Evolutionary conservation across 1,284 basidiomycete genomes (phyloP), one percentile per base, ranked within the genome.

Genomic region (Rhodotorula sp.): DNA sequence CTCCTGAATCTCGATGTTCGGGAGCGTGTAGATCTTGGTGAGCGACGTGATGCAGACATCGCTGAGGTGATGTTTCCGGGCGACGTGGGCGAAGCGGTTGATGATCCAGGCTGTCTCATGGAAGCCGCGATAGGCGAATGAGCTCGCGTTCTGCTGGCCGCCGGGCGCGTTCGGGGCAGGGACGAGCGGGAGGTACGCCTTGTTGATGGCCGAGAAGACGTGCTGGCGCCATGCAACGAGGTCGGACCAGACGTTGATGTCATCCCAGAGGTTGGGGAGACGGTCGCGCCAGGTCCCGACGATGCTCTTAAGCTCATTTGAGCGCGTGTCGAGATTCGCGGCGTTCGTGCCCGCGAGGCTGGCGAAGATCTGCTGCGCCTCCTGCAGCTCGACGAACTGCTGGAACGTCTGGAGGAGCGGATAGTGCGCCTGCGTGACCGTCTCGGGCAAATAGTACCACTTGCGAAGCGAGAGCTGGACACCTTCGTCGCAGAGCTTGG

Each of bases 61-160:
- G 62, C 94, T 86, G 17, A 99, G 85, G 72, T 95, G 91, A 79
- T 99, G 96, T 82, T 99, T 97, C 69, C 96, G 86, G 34, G 97
- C 95, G 64, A 98, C 94, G 80, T 99, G 96, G n/a, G 97, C 97
- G 79, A 99, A 99, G 15, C 96, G 89, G 80, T 99, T 99, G 84
- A 99, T 98, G 80, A 98, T 99, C 97, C 96, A 99, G 6, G 96
- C 96, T 0, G 94, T 99, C 84, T 99, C 96, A 79, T 99, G 97
- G 80, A 93, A 99, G n/a, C 96, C 97, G 64, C 97, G 87, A 81
- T 94, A 99, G 8, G 95, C 96, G 79, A 89, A 92, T 3, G 94
- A 98, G 48, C 82, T 82, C 36, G 83, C 82, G 71, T 86, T 90
- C 55, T 83, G 86, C 11, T 85, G 62, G 15, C 65, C 80, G 9